These are phyloP conservation scores for Lentinula detonsa DNA, from an alignment of 768 basidiomycete genomes.

Conservation along the genomic window DNA sequence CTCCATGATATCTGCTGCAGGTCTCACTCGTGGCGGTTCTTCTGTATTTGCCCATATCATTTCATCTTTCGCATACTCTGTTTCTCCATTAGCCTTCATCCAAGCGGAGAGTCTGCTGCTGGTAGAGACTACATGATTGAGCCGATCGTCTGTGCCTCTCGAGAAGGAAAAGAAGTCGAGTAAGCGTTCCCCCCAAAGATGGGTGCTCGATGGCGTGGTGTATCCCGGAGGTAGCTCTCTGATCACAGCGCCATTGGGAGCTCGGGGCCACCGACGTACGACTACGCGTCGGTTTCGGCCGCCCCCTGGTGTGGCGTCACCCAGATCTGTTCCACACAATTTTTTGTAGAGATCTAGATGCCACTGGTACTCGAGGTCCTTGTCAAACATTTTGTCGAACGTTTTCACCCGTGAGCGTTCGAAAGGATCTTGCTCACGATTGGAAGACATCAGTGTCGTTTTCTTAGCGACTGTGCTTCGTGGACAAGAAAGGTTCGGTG, in stretches of 20 bases:
- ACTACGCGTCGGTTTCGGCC: neutral
- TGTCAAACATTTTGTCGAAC: neutral
- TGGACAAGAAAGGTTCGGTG: too few relatives aligned
- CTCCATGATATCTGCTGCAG: slow-evolving; percentile 20
- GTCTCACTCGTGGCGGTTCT: slow-evolving; percentile 23
- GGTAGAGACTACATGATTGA: slow-evolving; percentile 19
- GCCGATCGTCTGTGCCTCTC: slow-evolving; percentile 11
- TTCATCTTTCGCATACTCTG: slow-evolving; percentile 23
- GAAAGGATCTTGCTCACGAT: neutral
- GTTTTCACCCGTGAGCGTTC: neutral
- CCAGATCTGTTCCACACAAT: neutral
- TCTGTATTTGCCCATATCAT: slow-evolving; percentile 29
- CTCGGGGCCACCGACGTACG: slow-evolving; percentile 22
- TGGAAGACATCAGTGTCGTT: neutral
- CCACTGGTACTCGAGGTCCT: neutral
- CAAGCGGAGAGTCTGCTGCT: slow-evolving; percentile 30
- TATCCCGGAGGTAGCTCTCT: slow-evolving; percentile 20
- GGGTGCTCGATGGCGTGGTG: slow-evolving; percentile 20
- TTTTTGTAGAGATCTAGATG: neutral
- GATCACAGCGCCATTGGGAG: slow-evolving; percentile 19
- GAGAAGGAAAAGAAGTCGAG: slow-evolving; percentile 32
- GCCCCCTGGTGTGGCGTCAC: neutral
- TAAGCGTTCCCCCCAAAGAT: slow-evolving; percentile 37
- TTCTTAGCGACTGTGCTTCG: too few relatives aligned
- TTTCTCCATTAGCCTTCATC: slow-evolving; percentile 28